A percentile compares a stretch with the other conserved stretches of the same genome.
phyloP scores from a whole-genome alignment of 1,284 basidiomycete species.

The Pseudozyma sp. region DNA sequence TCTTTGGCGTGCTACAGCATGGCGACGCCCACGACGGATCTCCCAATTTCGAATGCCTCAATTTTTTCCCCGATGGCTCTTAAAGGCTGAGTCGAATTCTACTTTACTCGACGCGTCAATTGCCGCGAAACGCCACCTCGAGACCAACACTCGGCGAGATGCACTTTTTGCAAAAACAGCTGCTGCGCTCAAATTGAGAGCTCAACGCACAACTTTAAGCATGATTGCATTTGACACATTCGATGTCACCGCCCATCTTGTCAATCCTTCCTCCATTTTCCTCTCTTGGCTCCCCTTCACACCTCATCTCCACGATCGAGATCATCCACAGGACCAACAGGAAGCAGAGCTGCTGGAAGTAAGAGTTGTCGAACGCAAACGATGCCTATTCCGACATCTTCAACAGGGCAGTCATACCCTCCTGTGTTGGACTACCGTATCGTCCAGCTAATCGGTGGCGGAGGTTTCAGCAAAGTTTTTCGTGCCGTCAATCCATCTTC shows the following conservation, averaged over 20 bases:
- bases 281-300: not conserved
- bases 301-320: not conserved
- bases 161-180: too few relatives aligned
- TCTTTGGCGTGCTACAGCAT: conserved; percentile 56
- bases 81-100: conserved; percentile 34
- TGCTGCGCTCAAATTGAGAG: not conserved
- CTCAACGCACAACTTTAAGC: too few relatives aligned
- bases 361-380: too few relatives aligned
- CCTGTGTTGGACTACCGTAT: conserved; percentile 63
- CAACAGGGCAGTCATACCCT: conserved; percentile 64
- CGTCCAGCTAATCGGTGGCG: conserved; percentile 66
- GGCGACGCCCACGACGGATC: too few relatives aligned
- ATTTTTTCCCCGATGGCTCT: too few relatives aligned
- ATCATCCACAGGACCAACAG: conserved; percentile 28
- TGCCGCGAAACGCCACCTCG: conserved; percentile 25
- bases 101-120: conserved; percentile 42
- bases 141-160: conserved; percentile 31
- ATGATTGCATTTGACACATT: not conserved
- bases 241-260: not conserved
- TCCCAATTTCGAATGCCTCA: too few relatives aligned
- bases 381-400: conserved; percentile 64
- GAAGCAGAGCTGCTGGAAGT: too few relatives aligned
- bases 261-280: not conserved
- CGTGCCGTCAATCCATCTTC: conserved; percentile 59
- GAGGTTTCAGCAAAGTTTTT: conserved; percentile 67